Evolutionary conservation across 139 green algal genomes (phyloP).

Genomic region (Ostreobium quekettii): DNA sequence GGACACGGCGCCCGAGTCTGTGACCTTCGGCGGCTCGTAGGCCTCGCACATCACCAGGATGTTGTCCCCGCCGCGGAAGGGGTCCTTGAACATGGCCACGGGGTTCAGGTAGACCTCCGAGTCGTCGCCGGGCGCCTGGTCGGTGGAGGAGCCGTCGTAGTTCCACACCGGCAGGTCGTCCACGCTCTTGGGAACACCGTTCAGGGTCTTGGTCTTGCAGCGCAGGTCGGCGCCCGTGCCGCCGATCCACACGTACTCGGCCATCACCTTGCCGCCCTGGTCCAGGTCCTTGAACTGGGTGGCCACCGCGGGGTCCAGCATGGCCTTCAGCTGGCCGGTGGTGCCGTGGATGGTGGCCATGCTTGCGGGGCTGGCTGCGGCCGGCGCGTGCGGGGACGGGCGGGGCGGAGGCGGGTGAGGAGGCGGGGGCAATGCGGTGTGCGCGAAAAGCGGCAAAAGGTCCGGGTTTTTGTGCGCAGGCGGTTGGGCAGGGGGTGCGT

Average conservation of each 20-base stretch:
- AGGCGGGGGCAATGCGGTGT: too few species aligned
- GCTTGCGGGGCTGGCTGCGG: too few species aligned
- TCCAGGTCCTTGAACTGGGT: conserved; percentile 20
- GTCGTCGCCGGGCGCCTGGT: conserved; percentile 81
- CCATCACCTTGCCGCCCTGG: conserved; percentile 55
- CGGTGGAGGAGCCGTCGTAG: conserved; percentile 72
- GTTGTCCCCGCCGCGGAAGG: conserved; percentile 82
- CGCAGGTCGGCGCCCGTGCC: conserved; percentile 68
- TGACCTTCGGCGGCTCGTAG: conserved; percentile 20
- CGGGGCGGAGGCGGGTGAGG: too few species aligned
- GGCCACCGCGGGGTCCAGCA: neutral
- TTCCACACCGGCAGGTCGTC: conserved; percentile 63
- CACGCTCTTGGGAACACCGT: conserved; percentile 18
- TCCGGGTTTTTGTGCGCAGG: too few species aligned
- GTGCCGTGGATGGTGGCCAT: conserved; percentile 3
- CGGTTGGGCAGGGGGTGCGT: too few species aligned
- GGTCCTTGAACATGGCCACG: conserved; percentile 66
- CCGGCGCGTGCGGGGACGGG: too few species aligned
- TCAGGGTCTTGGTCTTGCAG: conserved; percentile 51
- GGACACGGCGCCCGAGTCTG: neutral
- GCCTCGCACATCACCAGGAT: conserved; percentile 92
- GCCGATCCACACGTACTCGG: conserved; percentile 91
- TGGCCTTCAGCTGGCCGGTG: neutral
- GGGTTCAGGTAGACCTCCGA: conserved; percentile 81
- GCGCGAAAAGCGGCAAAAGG: too few species aligned